Conservation (phyloP, 805 yeast species). For the Metschnikowia amazonensis region DNA sequence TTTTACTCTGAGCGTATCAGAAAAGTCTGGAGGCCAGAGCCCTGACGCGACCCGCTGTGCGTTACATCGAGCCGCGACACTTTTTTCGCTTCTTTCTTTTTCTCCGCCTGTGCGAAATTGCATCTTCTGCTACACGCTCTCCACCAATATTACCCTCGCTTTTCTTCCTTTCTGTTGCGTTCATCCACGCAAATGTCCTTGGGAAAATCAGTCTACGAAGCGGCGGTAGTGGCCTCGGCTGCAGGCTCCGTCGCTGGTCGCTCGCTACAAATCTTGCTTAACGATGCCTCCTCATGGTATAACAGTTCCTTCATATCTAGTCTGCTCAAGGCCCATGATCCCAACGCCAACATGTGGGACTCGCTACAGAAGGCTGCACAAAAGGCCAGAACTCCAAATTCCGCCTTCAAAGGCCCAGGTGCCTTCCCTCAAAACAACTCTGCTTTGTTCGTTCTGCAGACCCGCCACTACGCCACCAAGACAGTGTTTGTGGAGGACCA, state of each 20-base stretch:
- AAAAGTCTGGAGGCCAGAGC: too few relatives aligned
- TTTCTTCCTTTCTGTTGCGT: not conserved
- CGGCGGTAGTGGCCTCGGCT: constrained; percentile 26
- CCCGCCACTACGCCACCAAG: constrained; percentile 12
- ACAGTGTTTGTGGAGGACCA: constrained; percentile 12
- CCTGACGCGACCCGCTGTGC: constrained; percentile 4
- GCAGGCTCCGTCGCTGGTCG: constrained; percentile 21
- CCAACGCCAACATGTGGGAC: constrained; percentile 25
- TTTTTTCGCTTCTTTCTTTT: constrained; percentile 4
- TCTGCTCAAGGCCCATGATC: constrained; percentile 22
- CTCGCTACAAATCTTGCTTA: constrained; percentile 16
- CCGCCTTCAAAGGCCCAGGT: not conserved
- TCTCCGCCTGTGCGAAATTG: constrained; percentile 5
- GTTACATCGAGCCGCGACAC: constrained; percentile 3
- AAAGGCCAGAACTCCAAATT: not conserved
- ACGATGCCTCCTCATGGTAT: constrained; percentile 22
- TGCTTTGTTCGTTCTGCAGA: not conserved
- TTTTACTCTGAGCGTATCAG: too few relatives aligned
- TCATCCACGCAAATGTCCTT: constrained; percentile 10
- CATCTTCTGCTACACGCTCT: not conserved
- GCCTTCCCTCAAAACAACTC: too few relatives aligned
- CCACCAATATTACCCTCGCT: not conserved
- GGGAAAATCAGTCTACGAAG: constrained; percentile 20
- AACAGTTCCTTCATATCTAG: constrained; percentile 19
- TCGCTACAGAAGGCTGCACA: constrained; percentile 9